These are phyloP conservation scores for Dictyostelium purpureum DNA, from an alignment of 78 protist species.

Conservation along the genomic window DNA sequence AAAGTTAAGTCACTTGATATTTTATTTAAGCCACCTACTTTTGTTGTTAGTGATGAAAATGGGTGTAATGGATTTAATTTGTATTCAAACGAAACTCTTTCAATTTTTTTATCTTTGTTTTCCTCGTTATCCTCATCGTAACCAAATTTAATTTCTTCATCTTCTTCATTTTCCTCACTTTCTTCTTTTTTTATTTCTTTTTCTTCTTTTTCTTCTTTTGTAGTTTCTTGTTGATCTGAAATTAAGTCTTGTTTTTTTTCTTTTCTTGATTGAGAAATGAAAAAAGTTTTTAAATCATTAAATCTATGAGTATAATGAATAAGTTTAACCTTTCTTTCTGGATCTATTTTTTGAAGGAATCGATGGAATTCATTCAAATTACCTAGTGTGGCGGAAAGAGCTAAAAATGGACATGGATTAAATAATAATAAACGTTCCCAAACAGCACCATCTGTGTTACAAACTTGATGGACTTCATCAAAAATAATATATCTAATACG, in stretches of 20 bases:
- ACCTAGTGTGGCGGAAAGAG: slow-evolving; percentile 95
- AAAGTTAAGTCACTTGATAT: not conserved
- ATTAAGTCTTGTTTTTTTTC: not conserved
- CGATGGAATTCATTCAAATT: slow-evolving; percentile 72
- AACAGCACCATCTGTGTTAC: slow-evolving; percentile 51
- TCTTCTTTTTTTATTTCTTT: not conserved
- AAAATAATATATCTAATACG: slow-evolving; percentile 86
- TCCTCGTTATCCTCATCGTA: not conserved
- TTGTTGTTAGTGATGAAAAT: not conserved
- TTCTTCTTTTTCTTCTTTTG: not conserved
- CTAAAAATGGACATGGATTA: slow-evolving; percentile 87
- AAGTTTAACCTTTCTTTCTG: slow-evolving; percentile 1
- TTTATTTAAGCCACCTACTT: not conserved
- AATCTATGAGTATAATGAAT: slow-evolving; percentile 61
- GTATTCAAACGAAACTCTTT: not conserved
- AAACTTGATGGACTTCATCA: slow-evolving; percentile 94
- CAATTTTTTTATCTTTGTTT: not conserved
- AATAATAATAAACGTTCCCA: slow-evolving; percentile 89
- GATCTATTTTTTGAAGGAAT: slow-evolving; percentile 71
- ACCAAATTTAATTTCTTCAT: not conserved
- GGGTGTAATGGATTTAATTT: not conserved
- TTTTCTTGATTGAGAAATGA: not conserved
- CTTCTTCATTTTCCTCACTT: not conserved
- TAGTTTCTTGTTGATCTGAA: not conserved
- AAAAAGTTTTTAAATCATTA: slow-evolving; percentile 64